Percentiles rank a stretch among this genome's conserved stretches.
Evolutionary conservation across 192 early-diverging fungal genomes (phyloP).

Genomic region (Backusella sp.): DNA sequence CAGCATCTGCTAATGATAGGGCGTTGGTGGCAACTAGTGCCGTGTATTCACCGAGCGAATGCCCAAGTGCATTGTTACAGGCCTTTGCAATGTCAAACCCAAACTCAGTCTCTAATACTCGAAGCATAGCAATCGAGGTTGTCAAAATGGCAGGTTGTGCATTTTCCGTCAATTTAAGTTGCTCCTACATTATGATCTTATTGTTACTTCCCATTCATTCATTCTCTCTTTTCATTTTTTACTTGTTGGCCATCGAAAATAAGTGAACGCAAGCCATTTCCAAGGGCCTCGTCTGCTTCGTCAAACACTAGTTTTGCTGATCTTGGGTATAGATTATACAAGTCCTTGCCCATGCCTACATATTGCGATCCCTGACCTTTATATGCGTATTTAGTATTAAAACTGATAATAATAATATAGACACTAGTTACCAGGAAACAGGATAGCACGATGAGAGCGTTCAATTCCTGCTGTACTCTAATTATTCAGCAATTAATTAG

Average conservation of each 20-base stretch:
- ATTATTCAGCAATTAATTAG: background rate
- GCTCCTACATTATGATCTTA: slow-evolving; percentile 3
- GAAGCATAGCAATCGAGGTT: slow-evolving; percentile 83
- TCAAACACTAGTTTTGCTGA: slow-evolving; percentile 82
- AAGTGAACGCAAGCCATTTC: slow-evolving; percentile 63
- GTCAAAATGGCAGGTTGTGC: slow-evolving; percentile 63
- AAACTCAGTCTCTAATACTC: slow-evolving; percentile 79
- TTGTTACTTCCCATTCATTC: background rate
- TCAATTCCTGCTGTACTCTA: slow-evolving; percentile 39
- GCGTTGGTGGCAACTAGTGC: slow-evolving; percentile 70
- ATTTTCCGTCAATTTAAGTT: slow-evolving; percentile 66
- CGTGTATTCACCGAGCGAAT: slow-evolving; percentile 93
- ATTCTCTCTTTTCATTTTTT: background rate
- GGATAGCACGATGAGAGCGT: slow-evolving; percentile 30
- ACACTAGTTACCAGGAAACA: slow-evolving; percentile 28
- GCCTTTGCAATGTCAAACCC: slow-evolving; percentile 73
- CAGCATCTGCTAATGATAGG: slow-evolving; percentile 73
- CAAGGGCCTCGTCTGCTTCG: slow-evolving; percentile 86
- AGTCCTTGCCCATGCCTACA: slow-evolving; percentile 91
- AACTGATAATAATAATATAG: background rate
- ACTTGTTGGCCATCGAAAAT: slow-evolving; percentile 88
- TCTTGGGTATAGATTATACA: slow-evolving; percentile 67
- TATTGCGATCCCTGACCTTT: slow-evolving; percentile 79
- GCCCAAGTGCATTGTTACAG: slow-evolving; percentile 84
- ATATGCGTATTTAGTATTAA: background rate